phyloP scores from a whole-genome alignment of 352 stramenopile species.

The Pythium volutum region DNA sequence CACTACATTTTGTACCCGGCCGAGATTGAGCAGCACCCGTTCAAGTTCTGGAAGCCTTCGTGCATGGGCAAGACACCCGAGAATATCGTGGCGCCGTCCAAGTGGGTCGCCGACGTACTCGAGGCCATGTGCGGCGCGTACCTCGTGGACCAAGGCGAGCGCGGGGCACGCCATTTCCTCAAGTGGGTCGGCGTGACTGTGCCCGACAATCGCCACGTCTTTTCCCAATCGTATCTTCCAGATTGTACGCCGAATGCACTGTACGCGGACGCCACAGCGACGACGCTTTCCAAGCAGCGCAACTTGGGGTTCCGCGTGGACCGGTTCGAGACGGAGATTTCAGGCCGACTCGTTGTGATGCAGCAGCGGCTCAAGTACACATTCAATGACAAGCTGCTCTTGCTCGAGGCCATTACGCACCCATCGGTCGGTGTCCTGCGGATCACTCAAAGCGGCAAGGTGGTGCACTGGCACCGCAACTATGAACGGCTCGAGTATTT shows the following conservation, averaged over 20 bases:
- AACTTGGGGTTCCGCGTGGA: constrained; percentile 51
- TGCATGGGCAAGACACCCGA: constrained; percentile 83
- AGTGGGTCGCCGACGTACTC: constrained; percentile 85
- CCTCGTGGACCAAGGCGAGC: constrained; percentile 64
- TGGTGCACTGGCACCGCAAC: constrained; percentile 67
- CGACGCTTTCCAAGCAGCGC: constrained; percentile 13
- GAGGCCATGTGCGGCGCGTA: constrained; percentile 83
- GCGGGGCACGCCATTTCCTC: constrained; percentile 71
- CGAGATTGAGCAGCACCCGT: constrained; percentile 79
- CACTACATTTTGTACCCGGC: constrained; percentile 79
- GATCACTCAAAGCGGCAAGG: constrained; percentile 40
- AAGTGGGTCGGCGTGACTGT: constrained; percentile 74
- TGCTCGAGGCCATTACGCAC: constrained; percentile 79
- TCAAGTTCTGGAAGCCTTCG: constrained; percentile 84
- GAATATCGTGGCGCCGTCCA: constrained; percentile 62
- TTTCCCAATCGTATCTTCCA: constrained; percentile 54
- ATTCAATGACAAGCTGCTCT: constrained; percentile 70
- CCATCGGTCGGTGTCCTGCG: constrained; percentile 63
- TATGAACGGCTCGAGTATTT: constrained; percentile 90
- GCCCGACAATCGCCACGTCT: constrained; percentile 38
- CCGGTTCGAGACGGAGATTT: constrained; percentile 51
- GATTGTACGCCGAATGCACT: constrained; percentile 67
- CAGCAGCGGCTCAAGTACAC: constrained; percentile 82
- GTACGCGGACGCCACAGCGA: constrained; percentile 27
- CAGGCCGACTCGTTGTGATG: constrained; percentile 47